Percentiles rank a stretch among this genome's conserved stretches.
These are phyloP conservation scores for Cercospora sesami DNA, from an alignment of 2,329 filamentous ascomycete genomes.

Conservation along the genomic window DNA sequence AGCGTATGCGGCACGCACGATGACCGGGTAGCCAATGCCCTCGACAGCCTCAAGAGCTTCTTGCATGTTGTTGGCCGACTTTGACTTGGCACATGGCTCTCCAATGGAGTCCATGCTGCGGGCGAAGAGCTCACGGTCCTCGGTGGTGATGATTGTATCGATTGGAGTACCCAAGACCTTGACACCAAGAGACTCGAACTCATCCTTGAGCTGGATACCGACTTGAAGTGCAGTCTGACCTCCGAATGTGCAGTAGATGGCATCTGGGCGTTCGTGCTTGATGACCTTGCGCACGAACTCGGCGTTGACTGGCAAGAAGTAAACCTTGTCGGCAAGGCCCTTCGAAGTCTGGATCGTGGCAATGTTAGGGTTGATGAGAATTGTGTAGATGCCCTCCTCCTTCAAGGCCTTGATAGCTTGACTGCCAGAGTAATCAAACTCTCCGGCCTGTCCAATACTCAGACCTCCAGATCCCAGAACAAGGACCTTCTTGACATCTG, in stretches of 20 bases:
- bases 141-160: conserved; percentile 96
- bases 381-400: conserved; percentile 96
- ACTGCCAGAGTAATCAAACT: conserved; percentile 98
- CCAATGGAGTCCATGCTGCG: conserved; percentile 98
- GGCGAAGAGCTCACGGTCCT: conserved; percentile 95
- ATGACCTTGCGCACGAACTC: conserved; percentile 99
- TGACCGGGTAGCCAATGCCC: conserved; percentile 92
- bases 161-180: conserved; percentile 95
- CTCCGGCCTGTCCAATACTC: conserved; percentile 95
- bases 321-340: conserved; percentile 96
- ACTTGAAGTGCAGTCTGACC: conserved; percentile 96
- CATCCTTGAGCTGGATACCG: conserved; percentile 95
- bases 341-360: conserved; percentile 98
- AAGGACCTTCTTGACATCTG: conserved; percentile 89
- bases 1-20: conserved; percentile 93
- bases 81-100: conserved; percentile 97
- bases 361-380: conserved; percentile 98
- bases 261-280: conserved; percentile 87
- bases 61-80: conserved; percentile 82
- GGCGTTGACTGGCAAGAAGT: conserved; percentile 94
- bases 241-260: conserved; percentile 97
- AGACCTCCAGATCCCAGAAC: conserved; percentile 92
- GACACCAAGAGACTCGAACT: conserved; percentile 89
- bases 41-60: conserved; percentile 88
- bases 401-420: conserved; percentile 98